Evolutionary conservation across 129 eudicot genomes (phyloP), one percentile per base, ranked within the genome.

Genomic region (Kitagawia praeruptora): DNA sequence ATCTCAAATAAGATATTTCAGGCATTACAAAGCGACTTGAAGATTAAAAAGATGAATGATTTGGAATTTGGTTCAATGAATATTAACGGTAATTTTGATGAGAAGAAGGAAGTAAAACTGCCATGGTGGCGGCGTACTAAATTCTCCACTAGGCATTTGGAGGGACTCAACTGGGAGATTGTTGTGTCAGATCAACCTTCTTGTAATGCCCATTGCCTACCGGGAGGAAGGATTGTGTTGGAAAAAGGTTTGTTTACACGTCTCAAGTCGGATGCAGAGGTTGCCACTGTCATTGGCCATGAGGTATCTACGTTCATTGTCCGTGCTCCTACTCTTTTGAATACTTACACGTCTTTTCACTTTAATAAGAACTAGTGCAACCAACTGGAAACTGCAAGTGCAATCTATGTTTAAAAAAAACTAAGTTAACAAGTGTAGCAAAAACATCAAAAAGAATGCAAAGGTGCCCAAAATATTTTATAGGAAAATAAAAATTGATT

Each of bases 151-250:
- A 37, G 41, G 27, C 98, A 93, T 87, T 85, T 93, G 82, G 97
- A 91, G 70, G 96, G 92, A 45, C 66, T 89, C 80, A 87, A 87
- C 15, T 93, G 98, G 98, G 98, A 93, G 76, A 89, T 93, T 79
- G 75, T 91, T 80, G 96, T 93, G 75, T 93, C 91, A 76, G 64
- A 89, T 77, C 90, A 87, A 46, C 87, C 86, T 41, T 72, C 84
- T 16, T 86, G 81, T 1, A 91, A 89, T 83, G 98, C 98, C 0
- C 89, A 89, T 80, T 89, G 92, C 81, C 78, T 91, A 87, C 93
- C 98, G 47, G 98, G 98, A 75, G 98, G 98, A 47, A 93, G 91
- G 93, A 93, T 93, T 83, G 98, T 93, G 63, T 93, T 93, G 73
- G 88, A 89, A 72, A 88, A 93, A 1, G 97, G 97, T 56, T 81